Evolutionary conservation across 148 eudicot genomes (phyloP).

Genomic region (Bassia scoparia): DNA sequence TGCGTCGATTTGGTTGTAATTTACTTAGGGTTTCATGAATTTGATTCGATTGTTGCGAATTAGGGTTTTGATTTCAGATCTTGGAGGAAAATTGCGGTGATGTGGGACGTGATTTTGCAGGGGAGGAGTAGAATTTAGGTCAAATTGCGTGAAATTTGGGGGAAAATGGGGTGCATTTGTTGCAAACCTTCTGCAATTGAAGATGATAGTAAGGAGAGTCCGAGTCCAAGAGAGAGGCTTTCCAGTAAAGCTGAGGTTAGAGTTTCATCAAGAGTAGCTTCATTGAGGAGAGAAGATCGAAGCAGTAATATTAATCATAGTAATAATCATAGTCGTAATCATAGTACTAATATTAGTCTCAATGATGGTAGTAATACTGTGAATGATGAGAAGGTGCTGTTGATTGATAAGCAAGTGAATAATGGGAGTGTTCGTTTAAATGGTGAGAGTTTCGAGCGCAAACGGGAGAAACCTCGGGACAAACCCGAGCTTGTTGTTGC

Average conservation of each 20-base stretch:
- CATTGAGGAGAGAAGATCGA: constrained; percentile 58
- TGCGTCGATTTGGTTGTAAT: background rate
- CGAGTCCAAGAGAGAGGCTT: constrained; percentile 61
- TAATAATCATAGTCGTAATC: background rate
- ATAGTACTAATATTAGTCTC: background rate
- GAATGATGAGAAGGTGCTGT: constrained; percentile 53
- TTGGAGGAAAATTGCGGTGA: background rate
- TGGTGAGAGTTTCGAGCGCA: constrained; percentile 49
- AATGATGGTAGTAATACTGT: background rate
- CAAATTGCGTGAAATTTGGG: constrained; percentile 1
- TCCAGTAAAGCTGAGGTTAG: constrained; percentile 45
- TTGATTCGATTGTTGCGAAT: background rate
- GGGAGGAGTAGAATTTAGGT: background rate
- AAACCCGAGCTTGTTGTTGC: constrained; percentile 31
- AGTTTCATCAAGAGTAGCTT: constrained; percentile 31
- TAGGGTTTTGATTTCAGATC: constrained; percentile 17
- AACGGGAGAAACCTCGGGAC: constrained; percentile 43
- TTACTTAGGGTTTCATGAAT: too few species aligned
- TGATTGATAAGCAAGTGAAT: constrained; percentile 61
- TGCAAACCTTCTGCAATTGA: constrained; percentile 56
- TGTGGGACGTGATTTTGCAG: background rate
- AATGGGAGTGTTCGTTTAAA: constrained; percentile 38
- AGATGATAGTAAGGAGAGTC: constrained; percentile 60
- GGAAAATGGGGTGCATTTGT: constrained; percentile 62
- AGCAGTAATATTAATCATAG: constrained; percentile 21